phyloP scores from a whole-genome alignment of 805 yeast genomes.

The Cyberlindnera amylophila region DNA sequence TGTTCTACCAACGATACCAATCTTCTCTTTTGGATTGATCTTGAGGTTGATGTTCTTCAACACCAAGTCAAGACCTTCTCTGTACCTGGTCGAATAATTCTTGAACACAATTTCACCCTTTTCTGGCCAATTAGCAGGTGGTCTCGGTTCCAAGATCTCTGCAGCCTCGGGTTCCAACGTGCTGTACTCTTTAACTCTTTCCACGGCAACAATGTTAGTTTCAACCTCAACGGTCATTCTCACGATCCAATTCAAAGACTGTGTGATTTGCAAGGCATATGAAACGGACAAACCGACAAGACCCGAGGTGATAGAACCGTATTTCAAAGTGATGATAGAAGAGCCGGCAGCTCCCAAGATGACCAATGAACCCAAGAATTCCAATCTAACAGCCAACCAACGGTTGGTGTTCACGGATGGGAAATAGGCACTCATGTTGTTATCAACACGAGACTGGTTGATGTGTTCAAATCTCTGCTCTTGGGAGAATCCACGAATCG shows the following conservation, averaged over 20 bases:
- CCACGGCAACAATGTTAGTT: conserved; percentile 95
- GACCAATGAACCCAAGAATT: conserved; percentile 84
- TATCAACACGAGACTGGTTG: conserved; percentile 71
- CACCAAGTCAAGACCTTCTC: conserved; percentile 77
- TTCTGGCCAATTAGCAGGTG: conserved; percentile 70
- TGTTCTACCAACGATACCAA: conserved; percentile 95
- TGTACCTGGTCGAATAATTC: conserved; percentile 78
- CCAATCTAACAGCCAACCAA: conserved; percentile 95
- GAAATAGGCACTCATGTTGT: conserved; percentile 87
- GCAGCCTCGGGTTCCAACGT: conserved; percentile 84
- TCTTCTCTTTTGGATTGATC: conserved; percentile 72
- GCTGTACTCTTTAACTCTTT: conserved; percentile 87
- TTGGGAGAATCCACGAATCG: conserved; percentile 73
- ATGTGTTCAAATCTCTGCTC: conserved; percentile 57
- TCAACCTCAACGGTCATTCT: conserved; percentile 99
- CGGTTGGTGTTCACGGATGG: conserved; percentile 91
- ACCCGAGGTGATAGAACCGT: conserved; percentile 80
- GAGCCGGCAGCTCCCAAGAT: conserved; percentile 84
- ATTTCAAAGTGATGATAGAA: conserved; percentile 54
- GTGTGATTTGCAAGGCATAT: conserved; percentile 90
- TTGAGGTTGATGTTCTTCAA: conserved; percentile 62
- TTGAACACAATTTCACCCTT: conserved; percentile 64
- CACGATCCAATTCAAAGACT: conserved; percentile 93
- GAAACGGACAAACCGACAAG: conserved; percentile 90
- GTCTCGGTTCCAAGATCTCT: conserved; percentile 60